Conservation (phyloP, 495 filamentous ascomycete species). For the Echria macrotheca region DNA sequence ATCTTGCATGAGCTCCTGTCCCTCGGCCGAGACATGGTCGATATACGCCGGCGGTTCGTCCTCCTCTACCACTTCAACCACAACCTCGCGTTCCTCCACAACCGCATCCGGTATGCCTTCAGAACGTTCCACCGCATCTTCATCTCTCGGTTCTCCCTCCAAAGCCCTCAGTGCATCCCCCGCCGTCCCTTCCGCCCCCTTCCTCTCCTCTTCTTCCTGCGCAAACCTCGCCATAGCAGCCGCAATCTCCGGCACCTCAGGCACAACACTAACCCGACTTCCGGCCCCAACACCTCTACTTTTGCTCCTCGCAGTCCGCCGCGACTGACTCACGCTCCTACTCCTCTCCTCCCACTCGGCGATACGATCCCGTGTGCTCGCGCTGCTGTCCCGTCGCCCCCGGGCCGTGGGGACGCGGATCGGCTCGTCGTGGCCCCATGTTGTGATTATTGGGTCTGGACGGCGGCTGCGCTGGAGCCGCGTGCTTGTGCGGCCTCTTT, state of each 20-base stretch:
- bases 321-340: constrained; percentile 19
- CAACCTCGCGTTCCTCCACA: not conserved
- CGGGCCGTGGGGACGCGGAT: constrained; percentile 11
- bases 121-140: not conserved
- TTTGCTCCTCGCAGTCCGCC: constrained; percentile 19
- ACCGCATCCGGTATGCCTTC: too few species aligned
- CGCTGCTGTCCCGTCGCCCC: constrained; percentile 16
- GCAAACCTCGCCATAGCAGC: constrained; percentile 2
- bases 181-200: not conserved
- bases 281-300: constrained; percentile 13
- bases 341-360: constrained; percentile 20
- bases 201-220: not conserved
- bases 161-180: not conserved
- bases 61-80: not conserved
- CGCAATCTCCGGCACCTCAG: constrained; percentile 19
- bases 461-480: constrained; percentile 12
- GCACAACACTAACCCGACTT: constrained; percentile 20
- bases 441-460: not conserved
- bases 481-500: not conserved
- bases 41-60: not conserved
- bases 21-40: not conserved
- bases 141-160: not conserved
- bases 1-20: not conserved
- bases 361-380: constrained; percentile 21
- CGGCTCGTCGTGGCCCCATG: constrained; percentile 4